Evolutionary conservation across 2,329 filamentous ascomycete genomes (phyloP).

Genomic region (Colletotrichum sp.): DNA sequence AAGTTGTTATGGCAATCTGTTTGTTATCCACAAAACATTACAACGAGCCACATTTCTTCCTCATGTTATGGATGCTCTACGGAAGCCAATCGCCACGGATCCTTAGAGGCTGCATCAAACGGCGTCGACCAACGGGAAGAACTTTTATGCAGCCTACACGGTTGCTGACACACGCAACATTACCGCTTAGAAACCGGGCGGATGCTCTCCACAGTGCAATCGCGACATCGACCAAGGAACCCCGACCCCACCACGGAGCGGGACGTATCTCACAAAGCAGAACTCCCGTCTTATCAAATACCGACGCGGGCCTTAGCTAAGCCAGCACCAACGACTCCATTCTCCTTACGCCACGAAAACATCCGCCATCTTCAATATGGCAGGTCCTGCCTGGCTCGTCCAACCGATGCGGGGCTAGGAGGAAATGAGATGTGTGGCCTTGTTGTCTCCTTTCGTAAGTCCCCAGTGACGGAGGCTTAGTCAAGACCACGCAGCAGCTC

Average conservation of each 20-base stretch:
- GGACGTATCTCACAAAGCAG: slow-evolving; percentile 10
- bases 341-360: neutral
- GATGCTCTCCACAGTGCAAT: neutral
- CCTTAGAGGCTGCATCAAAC: no score
- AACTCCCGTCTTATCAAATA: neutral
- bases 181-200: neutral
- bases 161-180: slow-evolving; percentile 9
- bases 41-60: no score
- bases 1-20: no score
- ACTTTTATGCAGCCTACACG: neutral
- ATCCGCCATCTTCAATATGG: neutral
- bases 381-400: neutral
- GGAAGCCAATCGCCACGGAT: no score
- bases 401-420: neutral
- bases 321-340: neutral
- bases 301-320: slow-evolving; percentile 13
- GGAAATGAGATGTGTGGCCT: neutral
- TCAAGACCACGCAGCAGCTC: slow-evolving; percentile 5
- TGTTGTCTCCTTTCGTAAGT: neutral
- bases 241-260: slow-evolving; percentile 3
- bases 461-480: neutral
- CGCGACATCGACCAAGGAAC: neutral
- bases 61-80: no score
- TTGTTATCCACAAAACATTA: no score
- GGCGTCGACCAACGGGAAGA: neutral